Conservation (phyloP, 768 basidiomycete genomes). For the Galerina marginata region DNA sequence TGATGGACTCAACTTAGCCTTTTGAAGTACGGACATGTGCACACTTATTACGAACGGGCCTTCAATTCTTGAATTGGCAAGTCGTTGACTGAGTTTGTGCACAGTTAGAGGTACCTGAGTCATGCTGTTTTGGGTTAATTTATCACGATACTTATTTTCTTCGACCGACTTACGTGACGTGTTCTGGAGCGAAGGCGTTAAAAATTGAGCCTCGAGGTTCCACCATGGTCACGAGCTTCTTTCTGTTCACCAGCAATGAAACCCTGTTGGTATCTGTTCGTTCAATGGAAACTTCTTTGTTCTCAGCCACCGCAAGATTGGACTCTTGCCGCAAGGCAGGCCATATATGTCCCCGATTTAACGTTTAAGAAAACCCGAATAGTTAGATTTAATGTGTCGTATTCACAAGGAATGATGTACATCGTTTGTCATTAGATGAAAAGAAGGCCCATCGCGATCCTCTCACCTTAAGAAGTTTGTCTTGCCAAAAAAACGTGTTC, state of each 20-base stretch:
- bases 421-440: not conserved
- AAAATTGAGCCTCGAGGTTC: not conserved
- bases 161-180: too few relatives aligned
- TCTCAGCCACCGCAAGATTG: not conserved
- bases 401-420: not conserved
- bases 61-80: not conserved
- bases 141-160: not conserved
- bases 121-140: not conserved
- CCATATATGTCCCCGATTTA: not conserved
- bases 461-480: not conserved
- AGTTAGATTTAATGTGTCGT: not conserved
- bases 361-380: not conserved
- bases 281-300: too few relatives aligned
- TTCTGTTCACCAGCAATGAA: not conserved
- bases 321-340: not conserved
- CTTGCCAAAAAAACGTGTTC: not conserved
- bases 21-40: too few relatives aligned
- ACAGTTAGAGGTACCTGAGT: not conserved
- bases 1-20: too few relatives aligned
- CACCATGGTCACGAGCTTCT: not conserved
- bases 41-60: too few relatives aligned
- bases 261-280: not conserved
- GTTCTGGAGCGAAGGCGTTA: not conserved
- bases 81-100: not conserved
- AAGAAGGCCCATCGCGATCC: not conserved